Conservation (phyloP, 2,329 filamentous ascomycete species). For the Chrysoporthe deuterocubensis region DNA sequence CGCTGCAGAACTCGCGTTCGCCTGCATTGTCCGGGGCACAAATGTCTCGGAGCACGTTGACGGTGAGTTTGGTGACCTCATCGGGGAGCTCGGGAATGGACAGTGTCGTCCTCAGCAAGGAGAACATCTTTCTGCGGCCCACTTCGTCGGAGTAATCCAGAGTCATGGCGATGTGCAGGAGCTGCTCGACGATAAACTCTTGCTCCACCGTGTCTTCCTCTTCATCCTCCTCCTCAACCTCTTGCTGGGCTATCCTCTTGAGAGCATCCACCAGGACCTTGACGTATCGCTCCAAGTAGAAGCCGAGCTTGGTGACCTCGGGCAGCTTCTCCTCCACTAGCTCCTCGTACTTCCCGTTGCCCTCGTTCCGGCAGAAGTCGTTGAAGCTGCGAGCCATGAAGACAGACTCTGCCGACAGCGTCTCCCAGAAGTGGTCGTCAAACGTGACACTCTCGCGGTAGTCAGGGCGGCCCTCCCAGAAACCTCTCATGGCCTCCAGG, state of each 20-base stretch:
- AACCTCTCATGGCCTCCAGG: constrained; percentile 90
- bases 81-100: constrained; percentile 88
- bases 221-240: constrained; percentile 65
- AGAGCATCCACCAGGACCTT: constrained; percentile 68
- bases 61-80: constrained; percentile 84
- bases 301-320: constrained; percentile 89
- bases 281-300: constrained; percentile 82
- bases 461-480: constrained; percentile 91
- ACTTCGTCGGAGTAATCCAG: constrained; percentile 98
- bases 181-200: constrained; percentile 94
- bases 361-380: constrained; percentile 80
- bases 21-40: constrained; percentile 76
- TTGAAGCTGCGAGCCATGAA: constrained; percentile 95
- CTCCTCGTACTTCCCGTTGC: constrained; percentile 73
- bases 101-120: constrained; percentile 81
- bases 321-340: constrained; percentile 92
- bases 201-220: constrained; percentile 87
- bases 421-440: constrained; percentile 78
- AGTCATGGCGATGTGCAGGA: constrained; percentile 88
- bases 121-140: constrained; percentile 93
- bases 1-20: constrained; percentile 80
- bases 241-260: constrained; percentile 57
- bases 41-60: constrained; percentile 81
- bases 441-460: constrained; percentile 75
- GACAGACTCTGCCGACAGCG: constrained; percentile 79